These are phyloP conservation scores for Xylaria castorea DNA, from an alignment of 495 filamentous ascomycete species.

Conservation along the genomic window DNA sequence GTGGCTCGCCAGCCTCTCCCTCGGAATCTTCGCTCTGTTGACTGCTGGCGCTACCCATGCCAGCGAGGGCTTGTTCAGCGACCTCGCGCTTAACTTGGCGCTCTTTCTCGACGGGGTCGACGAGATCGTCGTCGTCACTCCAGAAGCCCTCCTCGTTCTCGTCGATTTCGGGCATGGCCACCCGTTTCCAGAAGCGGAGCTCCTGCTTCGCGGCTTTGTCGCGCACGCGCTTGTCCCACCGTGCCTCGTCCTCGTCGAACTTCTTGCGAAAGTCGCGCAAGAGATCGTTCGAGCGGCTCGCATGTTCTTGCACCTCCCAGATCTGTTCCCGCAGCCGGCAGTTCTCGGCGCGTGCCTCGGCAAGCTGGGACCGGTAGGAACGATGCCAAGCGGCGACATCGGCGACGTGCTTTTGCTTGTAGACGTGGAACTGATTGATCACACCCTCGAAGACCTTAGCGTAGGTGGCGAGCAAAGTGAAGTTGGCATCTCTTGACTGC, in stretches of 20 bases:
- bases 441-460: conserved; percentile 54
- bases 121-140: conserved; percentile 63
- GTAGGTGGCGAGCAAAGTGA: conserved; percentile 55
- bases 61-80: conserved; percentile 47
- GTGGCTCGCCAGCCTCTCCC: conserved; percentile 35
- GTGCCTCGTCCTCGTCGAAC: conserved; percentile 54
- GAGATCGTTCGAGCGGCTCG: conserved; percentile 54
- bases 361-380: conserved; percentile 62
- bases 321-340: conserved; percentile 61
- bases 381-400: conserved; percentile 62
- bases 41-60: conserved; percentile 36
- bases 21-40: conserved; percentile 43
- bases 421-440: conserved; percentile 59
- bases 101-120: conserved; percentile 60
- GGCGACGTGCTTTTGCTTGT: conserved; percentile 58
- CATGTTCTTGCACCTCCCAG: conserved; percentile 61
- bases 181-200: conserved; percentile 61
- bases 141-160: conserved; percentile 59
- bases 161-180: conserved; percentile 58
- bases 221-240: conserved; percentile 55
- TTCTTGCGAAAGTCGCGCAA: conserved; percentile 56
- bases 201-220: conserved; percentile 54
- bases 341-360: conserved; percentile 63
- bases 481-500: conserved; percentile 59
- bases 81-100: conserved; percentile 47